These are phyloP conservation scores for Microdochium bolleyi DNA, from an alignment of 2,329 filamentous ascomycete genomes.

Conservation along the genomic window DNA sequence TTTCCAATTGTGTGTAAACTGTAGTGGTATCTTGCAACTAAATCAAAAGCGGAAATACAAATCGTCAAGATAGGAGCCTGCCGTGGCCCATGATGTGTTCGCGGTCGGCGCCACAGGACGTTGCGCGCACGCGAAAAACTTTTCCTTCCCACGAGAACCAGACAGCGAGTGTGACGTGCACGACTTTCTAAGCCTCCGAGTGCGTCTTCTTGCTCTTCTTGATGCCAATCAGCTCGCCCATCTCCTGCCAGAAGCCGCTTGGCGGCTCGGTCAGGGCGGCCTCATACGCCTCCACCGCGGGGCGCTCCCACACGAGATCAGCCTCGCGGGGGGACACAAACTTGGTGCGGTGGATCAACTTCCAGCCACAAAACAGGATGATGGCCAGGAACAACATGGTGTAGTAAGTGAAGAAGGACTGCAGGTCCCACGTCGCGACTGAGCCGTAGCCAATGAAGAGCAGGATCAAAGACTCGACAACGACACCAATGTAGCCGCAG, in stretches of 20 bases:
- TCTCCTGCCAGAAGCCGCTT: slow-evolving; percentile 36
- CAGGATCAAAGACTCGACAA: slow-evolving; percentile 33
- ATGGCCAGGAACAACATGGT: slow-evolving; percentile 37
- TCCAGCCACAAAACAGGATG: slow-evolving; percentile 53
- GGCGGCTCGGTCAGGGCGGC: slow-evolving; percentile 33
- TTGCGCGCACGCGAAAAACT: too few relatives aligned
- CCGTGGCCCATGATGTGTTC: too few relatives aligned
- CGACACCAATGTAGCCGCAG: slow-evolving; percentile 37
- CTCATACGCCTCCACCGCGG: slow-evolving; percentile 47
- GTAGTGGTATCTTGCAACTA: too few relatives aligned
- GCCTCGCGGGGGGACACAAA: slow-evolving; percentile 43
- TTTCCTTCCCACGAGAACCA: too few relatives aligned
- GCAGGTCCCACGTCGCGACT: slow-evolving; percentile 28
- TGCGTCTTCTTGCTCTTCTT: slow-evolving; percentile 14
- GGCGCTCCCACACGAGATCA: slow-evolving; percentile 54
- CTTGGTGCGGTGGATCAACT: slow-evolving; percentile 52
- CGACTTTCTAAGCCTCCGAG: neutral
- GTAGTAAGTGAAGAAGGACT: slow-evolving; percentile 37
- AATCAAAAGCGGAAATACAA: too few relatives aligned
- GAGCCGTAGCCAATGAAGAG: slow-evolving; percentile 48
- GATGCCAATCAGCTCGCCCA: slow-evolving; percentile 29
- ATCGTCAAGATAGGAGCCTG: too few relatives aligned
- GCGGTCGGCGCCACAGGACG: too few relatives aligned
- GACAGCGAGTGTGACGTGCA: too few relatives aligned
- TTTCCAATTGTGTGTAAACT: too few relatives aligned